Evolutionary conservation across 495 filamentous ascomycete species (phyloP).

Genomic region (Xylaria sp.): DNA sequence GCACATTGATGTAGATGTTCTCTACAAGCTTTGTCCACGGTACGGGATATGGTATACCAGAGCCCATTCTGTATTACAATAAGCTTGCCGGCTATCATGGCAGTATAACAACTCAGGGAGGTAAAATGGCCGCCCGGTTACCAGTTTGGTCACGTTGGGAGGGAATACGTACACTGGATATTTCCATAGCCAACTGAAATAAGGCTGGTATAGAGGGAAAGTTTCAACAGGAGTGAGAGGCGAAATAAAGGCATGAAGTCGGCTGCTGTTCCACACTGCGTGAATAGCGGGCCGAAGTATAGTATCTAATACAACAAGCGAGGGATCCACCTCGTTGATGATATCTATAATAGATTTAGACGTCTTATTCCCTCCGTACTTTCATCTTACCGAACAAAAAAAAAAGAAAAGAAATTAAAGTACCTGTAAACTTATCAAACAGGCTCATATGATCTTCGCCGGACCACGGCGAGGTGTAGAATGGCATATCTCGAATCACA

Average conservation of each 20-base stretch:
- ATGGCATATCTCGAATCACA: conserved; percentile 17
- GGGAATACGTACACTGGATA: conserved; percentile 26
- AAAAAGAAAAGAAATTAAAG: neutral
- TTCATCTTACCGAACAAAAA: neutral
- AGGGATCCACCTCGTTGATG: conserved; percentile 45
- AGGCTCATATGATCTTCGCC: conserved; percentile 50
- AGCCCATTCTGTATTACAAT: conserved; percentile 43
- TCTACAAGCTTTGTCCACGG: conserved; percentile 48
- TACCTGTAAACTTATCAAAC: conserved; percentile 40
- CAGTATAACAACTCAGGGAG: neutral
- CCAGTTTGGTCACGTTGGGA: neutral
- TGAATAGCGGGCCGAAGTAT: conserved; percentile 53
- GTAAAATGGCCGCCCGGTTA: no score
- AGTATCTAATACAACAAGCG: conserved; percentile 50
- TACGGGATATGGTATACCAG: conserved; percentile 56
- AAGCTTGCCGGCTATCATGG: neutral
- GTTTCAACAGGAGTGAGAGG: conserved; percentile 46
- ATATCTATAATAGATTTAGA: conserved; percentile 37
- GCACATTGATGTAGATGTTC: conserved; percentile 50
- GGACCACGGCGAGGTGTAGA: conserved; percentile 40
- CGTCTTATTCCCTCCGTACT: neutral
- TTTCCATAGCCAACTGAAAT: conserved; percentile 33
- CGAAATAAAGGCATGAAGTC: conserved; percentile 42
- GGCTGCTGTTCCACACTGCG: conserved; percentile 38
- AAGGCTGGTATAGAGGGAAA: conserved; percentile 47